These are phyloP conservation scores for Gremmenia infestans DNA, from an alignment of 2,329 filamentous ascomycete species.

Conservation along the genomic window DNA sequence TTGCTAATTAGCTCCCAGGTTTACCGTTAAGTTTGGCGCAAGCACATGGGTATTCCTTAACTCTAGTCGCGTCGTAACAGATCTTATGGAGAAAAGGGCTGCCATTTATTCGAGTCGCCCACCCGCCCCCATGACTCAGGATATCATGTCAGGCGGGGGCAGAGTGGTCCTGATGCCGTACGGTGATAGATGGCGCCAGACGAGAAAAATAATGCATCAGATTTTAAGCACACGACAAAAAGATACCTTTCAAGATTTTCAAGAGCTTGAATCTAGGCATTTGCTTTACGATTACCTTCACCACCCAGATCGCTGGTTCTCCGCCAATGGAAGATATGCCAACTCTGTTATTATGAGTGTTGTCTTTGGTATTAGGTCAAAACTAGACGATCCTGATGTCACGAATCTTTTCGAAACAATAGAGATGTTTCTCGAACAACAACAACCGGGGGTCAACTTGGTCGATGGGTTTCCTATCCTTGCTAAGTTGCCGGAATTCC, in stretches of 20 bases:
- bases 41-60: conserved; percentile 42
- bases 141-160: conserved; percentile 24
- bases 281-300: conserved; percentile 26
- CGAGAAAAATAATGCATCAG: conserved; percentile 29
- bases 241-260: conserved; percentile 19
- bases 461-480: conserved; percentile 32
- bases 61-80: conserved; percentile 34
- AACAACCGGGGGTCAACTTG: conserved; percentile 30
- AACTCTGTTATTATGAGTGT: conserved; percentile 31
- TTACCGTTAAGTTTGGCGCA: conserved; percentile 21
- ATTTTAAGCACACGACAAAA: conserved; percentile 24
- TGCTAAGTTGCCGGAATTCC: conserved; percentile 25
- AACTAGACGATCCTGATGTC: conserved; percentile 18
- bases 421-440: conserved; percentile 22
- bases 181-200: conserved; percentile 24
- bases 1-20: conserved; percentile 11
- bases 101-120: conserved; percentile 21
- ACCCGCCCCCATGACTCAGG: conserved; percentile 20
- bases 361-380: conserved; percentile 24
- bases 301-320: conserved; percentile 23
- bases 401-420: conserved; percentile 20
- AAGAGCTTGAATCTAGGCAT: conserved; percentile 28
- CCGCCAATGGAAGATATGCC: conserved; percentile 24
- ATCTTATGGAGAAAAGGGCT: conserved; percentile 24
- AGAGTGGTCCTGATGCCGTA: conserved; percentile 31